Evolutionary conservation across 2,329 filamentous ascomycete species (phyloP), one percentile per base, ranked within the genome.

Genomic region (Alternaria ventricosa): DNA sequence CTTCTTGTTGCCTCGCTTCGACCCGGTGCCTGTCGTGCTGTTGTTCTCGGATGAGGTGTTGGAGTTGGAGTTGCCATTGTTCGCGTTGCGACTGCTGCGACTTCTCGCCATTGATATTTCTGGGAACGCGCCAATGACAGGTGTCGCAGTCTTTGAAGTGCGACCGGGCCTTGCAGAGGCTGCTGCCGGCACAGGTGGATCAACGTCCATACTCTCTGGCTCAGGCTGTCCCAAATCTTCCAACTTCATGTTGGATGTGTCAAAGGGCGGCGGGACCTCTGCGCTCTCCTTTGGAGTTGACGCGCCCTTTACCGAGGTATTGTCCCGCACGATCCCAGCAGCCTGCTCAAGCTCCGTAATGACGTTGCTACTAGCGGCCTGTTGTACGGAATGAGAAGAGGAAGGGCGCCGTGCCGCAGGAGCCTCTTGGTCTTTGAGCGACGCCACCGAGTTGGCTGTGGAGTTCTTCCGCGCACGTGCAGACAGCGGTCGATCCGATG

Each of bases 401-500:
- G 78, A 77, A 15, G 79, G 78, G 20, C 78, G 77, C 18, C 72
- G 73, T 18, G 62, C 73, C 28, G 63, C 57, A 18, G 71, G 53
- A 44, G 66, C 54, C 13, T 84, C 85, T 63, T 92, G 83, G 47
- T 83, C 83, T 44, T 60, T 72, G 41, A 79, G 89, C 58, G 88
- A 86, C 15, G 71, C 65, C 12, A 75, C 68, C 15, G 79, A 80
- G 43, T 75, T 79, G 6, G 79, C 70, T 5, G 70, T 78, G 15
- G 92, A 92, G 74, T 91, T 94, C 75, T 94, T 92, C 73, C 93
- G 89, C 41, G 89, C 88, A 69, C 93, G 88, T 6, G 91, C 89
- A 6, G 90, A 89, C 55, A 87, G 85, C 12, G 92, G 90, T 46
- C 90, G 87, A 61, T 88, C 70, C 77, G 83, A 56, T 25, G 68